Evolutionary conservation across 2,329 filamentous ascomycete genomes (phyloP), one percentile per base, ranked within the genome.

Genomic region (Xylariales sp.): DNA sequence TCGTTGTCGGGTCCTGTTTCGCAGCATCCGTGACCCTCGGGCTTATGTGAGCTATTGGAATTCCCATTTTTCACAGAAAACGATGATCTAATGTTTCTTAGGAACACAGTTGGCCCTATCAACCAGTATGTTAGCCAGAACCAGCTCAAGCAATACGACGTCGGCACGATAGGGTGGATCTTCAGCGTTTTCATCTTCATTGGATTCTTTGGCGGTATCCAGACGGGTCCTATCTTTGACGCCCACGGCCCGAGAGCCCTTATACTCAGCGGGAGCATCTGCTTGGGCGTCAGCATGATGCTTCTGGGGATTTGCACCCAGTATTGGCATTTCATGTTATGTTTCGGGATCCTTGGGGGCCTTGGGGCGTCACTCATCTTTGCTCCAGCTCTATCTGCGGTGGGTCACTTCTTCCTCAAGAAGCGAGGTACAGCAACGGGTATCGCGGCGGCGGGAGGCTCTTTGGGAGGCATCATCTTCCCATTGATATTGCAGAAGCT

Each of bases 141-240:
- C 56, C 88, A 95, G 56, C 73, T 96, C 10, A 68, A 69, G n/a
- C 64, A 67, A 21, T 81, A 88, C 55, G 77, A 67, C 42, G 78
- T 84, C 41, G 80, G 83, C 25, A 79, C 76, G 5, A 79, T 91
- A 23, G 88, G 87, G 12, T 95, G 89, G 89, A 87, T 96, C 44
- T 93, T 94, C 53, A 84, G 84, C 40, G 66, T 95, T 35, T 94
- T 89, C 55, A 79, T 85, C 8, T 94, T 93, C 51, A 65, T 95
- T 15, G 77, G 83, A 40, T 94, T 95, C 62, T 85, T 91, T 54
- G 81, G 87, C 34, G 88, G 89, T 21, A 75, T 95, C 19, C 88
- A 93, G 50, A 81, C 94, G 36, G 90, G 90, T 0, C 89, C 90
- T 0, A 66, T 95, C 17, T 96, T 96, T 54, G 90, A 96, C 62